phyloP scores from a whole-genome alignment of 1,139 yeast genomes.

The Diutina pseudorugosa region DNA sequence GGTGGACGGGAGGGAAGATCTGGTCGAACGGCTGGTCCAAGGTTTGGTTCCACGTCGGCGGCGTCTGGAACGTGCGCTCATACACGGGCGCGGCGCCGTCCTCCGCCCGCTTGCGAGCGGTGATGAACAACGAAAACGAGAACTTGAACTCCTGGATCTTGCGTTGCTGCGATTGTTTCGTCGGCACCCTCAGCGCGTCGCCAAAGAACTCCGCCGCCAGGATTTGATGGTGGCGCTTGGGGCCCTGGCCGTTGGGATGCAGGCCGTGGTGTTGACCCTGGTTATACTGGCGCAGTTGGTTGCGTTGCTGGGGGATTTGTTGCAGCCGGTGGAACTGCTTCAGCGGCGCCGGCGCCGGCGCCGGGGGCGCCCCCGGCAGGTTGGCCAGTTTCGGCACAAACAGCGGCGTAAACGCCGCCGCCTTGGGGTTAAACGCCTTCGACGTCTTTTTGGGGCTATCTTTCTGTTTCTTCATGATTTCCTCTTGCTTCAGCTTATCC shows the following conservation, averaged over 20 bases:
- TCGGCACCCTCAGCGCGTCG: slow-evolving; percentile 33
- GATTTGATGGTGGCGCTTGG: slow-evolving; percentile 28
- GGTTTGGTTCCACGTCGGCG: slow-evolving; percentile 71
- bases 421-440: slow-evolving; percentile 3
- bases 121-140: slow-evolving; percentile 48
- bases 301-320: background rate
- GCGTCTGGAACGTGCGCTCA: slow-evolving; percentile 60
- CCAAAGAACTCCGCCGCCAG: slow-evolving; percentile 40
- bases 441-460: background rate
- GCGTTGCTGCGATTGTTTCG: slow-evolving; percentile 25
- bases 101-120: slow-evolving; percentile 21
- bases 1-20: slow-evolving; percentile 16
- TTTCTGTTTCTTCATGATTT: slow-evolving; percentile 33
- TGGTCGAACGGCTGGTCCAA: slow-evolving; percentile 40
- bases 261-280: slow-evolving; percentile 2
- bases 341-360: background rate
- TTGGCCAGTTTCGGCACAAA: background rate
- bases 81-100: slow-evolving; percentile 18
- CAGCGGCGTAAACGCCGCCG: slow-evolving; percentile 1
- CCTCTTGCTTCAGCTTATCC: slow-evolving; percentile 53
- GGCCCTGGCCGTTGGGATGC: background rate
- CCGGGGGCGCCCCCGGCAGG: background rate
- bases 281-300: background rate
- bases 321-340: background rate
- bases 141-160: slow-evolving; percentile 25